Evolutionary conservation across 805 yeast species (phyloP), one percentile per base, ranked within the genome.

Genomic region (Candida cerambycidarum): DNA sequence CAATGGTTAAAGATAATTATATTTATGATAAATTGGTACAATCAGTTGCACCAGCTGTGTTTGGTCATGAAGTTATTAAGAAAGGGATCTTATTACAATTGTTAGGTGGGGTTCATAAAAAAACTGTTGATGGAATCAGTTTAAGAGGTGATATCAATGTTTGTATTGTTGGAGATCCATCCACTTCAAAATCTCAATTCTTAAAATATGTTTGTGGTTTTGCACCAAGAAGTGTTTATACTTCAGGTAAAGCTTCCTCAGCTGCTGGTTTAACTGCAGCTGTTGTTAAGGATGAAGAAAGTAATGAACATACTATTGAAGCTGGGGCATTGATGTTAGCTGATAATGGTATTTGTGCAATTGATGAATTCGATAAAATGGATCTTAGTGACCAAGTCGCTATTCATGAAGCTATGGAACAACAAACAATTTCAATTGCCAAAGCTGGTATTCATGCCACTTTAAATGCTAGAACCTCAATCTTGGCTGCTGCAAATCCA

Each of bases 401-500:
- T 3, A 92, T 93, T 69, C 99, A 93, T 69, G 99, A 93, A 70
- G 99, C 98, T 17, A 93, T 93, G 99, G 99, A 93, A 75, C 99
- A 93, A 68, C 99, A 93, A 65, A 93, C 99, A 0, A 93, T 93
- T 52, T 90, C 97, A 12, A 93, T 93, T 57, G 97, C 99, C 9
- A 93, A 93, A 63, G 99, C 99, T 1, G 99, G 99, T 58, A 93
- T 93, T 50, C 97, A 93, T 59, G 98, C 99, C 1, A 93, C 99
- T 0, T 71, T 93, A 56, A 93, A 93, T 62, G 99, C 99, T 1
- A 78, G 99, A 58, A 89, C 99, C 0, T 89, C 97, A 0, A 93
- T 93, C 54, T 68, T 93, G 38, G 99, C 99, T 0, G 98, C 99
- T n/a, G 99, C 99, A 1, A 93, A 93, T 62, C 99, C 99, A 16